Conservation (phyloP, 495 filamentous ascomycete genomes). For the Tuber melanosporum region DNA sequence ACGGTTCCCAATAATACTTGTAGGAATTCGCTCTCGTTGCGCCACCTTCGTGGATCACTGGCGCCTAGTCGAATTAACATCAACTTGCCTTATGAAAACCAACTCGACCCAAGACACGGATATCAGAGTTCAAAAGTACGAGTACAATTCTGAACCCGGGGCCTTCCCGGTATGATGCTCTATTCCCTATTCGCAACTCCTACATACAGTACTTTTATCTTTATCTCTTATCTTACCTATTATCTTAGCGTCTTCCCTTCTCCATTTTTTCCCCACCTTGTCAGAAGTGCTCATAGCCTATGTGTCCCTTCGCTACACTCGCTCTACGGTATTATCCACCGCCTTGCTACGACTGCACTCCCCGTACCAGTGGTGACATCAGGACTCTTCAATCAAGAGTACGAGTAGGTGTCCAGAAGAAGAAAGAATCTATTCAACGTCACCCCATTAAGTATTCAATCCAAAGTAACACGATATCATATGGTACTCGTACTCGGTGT, state of each 20-base stretch:
- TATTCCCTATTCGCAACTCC: neutral
- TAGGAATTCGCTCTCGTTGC: neutral
- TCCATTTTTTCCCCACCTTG: conserved; percentile 29
- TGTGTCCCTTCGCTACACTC: conserved; percentile 10
- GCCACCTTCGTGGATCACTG: neutral
- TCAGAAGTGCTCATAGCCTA: conserved; percentile 31
- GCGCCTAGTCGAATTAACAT: neutral
- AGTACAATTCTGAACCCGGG: neutral
- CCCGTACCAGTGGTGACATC: neutral
- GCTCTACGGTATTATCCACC: neutral
- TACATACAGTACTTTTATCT: neutral
- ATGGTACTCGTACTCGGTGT: too few species aligned
- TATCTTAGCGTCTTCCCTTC: conserved; percentile 12
- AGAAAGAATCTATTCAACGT: too few species aligned
- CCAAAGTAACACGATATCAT: neutral
- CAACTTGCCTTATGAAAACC: neutral
- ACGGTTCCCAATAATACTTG: neutral
- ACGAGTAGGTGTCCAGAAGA: neutral
- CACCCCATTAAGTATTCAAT: neutral
- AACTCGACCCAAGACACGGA: neutral
- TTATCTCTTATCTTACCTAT: neutral
- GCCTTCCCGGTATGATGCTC: neutral
- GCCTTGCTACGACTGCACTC: neutral
- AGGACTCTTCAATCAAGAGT: neutral
- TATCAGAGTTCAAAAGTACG: neutral